Base-by-base conservation (phyloP, 2,329 filamentous ascomycete genomes). In the Colletotrichum sp. region DNA sequence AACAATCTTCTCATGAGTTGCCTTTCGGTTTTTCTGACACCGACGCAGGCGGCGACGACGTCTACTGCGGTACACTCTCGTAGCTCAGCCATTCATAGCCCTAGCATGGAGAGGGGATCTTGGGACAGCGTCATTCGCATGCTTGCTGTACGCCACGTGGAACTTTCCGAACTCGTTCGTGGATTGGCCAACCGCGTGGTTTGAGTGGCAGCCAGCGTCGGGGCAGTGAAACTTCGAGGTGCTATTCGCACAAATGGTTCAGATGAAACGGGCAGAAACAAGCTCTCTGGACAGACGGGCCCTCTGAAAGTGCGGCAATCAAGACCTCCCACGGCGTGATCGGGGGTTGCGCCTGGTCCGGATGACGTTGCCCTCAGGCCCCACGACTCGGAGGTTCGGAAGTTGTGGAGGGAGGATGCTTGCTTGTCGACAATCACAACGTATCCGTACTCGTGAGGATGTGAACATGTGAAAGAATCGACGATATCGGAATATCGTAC, bases 181-280 rank as follows among this genome's bases (percentile, higher is more conserved):
- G 30, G 28, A 70, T 52, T 39, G 48, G 65, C 26, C 62, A 36
- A 52, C 32, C 16, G 15, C 39, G 32, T 13, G 22, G 32, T 34
- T 55, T 48, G 22, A 52, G n/a, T 57, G 73, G 70, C 44, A 63
- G 48, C 24, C 22, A 39, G 65, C 57, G 64, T 73, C 55, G 64
- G 74, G 32, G 59, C 34, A 52, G 65, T 65, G 59, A 74, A 75
- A 69, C 57, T 68, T 68, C 34, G 24, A 26, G 5, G 32, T n/a
- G 18, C 9, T 22, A 34, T 18, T 13, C 18, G 57, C 30, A 48
- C 34, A 32, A 9, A 34, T 44, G 22, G 64, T 64, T 69, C 63
- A 73, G 73, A 73, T 75, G 73, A 73, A 75, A 75, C 73, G 64
- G 15, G 30, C 57, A 36, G 64, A 69, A 68, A 73, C 63, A 73